A percentile compares a stretch with the other conserved stretches of the same genome.
Conservation (phyloP, 306 rosid species). For the Psophocarpus tetragonolobus region DNA sequence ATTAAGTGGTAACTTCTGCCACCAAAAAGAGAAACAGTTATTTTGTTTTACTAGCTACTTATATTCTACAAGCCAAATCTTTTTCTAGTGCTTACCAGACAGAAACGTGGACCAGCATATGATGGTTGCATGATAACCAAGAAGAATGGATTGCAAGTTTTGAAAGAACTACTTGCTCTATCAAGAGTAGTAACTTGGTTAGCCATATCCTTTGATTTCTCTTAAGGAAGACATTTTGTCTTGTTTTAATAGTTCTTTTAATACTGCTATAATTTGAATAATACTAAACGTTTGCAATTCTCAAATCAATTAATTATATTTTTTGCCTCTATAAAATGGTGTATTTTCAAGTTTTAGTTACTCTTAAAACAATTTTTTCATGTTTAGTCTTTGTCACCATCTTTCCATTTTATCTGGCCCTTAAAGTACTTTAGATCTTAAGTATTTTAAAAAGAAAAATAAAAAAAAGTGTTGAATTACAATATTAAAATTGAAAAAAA, state of each 20-base stretch:
- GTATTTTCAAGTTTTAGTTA: too few species aligned
- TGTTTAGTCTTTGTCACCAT: too few species aligned
- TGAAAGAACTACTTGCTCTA: slow-evolving; percentile 24
- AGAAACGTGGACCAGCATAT: rapidly evolving
- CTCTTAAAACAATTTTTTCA: too few species aligned
- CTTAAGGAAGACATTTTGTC: background rate
- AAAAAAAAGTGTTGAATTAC: too few species aligned
- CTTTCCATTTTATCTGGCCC: too few species aligned
- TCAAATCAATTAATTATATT: too few species aligned
- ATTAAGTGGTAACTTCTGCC: too few species aligned
- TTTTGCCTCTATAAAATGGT: too few species aligned
- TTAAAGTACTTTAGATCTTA: too few species aligned
- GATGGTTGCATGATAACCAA: background rate
- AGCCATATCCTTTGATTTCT: background rate
- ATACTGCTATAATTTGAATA: background rate
- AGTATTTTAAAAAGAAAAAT: too few species aligned
- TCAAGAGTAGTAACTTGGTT: slow-evolving; percentile 1
- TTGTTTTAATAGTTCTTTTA: too few species aligned
- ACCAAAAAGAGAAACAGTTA: background rate
- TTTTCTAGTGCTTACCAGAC: background rate
- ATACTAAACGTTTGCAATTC: background rate
- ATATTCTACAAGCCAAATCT: background rate
- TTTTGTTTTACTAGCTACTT: background rate
- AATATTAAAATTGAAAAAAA: too few species aligned
- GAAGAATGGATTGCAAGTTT: slow-evolving; percentile 21